Conservation (phyloP, 345 rosid genomes). For the Citrus mangshanensis region DNA sequence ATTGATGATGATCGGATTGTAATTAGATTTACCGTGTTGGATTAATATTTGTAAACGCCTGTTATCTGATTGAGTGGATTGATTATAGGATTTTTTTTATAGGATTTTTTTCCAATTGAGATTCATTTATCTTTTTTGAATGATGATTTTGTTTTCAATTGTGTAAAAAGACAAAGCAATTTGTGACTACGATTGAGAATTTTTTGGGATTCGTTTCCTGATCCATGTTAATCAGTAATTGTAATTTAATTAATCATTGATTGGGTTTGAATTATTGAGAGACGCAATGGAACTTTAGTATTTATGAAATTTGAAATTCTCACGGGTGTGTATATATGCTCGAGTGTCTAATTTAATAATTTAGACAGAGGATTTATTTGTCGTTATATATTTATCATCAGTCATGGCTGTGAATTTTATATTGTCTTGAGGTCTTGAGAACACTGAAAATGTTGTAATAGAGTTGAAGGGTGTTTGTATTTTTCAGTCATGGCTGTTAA, state of each 20-base stretch:
- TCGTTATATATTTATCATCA: background rate
- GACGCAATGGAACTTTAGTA: background rate
- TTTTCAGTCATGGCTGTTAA: background rate
- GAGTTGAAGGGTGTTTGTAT: background rate
- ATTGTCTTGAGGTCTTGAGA: background rate
- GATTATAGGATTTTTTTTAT: too few relatives aligned
- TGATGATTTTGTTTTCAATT: too few relatives aligned
- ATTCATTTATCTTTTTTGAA: background rate
- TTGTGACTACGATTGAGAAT: too few relatives aligned
- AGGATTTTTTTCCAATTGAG: too few relatives aligned
- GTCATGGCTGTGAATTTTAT: background rate
- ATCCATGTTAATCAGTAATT: background rate
- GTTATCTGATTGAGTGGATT: background rate
- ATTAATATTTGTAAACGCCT: background rate
- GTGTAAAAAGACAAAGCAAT: background rate
- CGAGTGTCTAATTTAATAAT: background rate
- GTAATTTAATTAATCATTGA: background rate
- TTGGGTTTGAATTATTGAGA: background rate
- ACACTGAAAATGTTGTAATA: background rate
- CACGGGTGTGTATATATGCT: background rate
- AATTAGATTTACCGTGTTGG: background rate
- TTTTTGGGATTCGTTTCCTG: background rate
- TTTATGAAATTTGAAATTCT: background rate
- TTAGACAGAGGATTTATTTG: background rate
- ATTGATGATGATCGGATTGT: background rate